Evolutionary conservation across 768 basidiomycete species (phyloP).

Genomic region (Clathrus columnatus): DNA sequence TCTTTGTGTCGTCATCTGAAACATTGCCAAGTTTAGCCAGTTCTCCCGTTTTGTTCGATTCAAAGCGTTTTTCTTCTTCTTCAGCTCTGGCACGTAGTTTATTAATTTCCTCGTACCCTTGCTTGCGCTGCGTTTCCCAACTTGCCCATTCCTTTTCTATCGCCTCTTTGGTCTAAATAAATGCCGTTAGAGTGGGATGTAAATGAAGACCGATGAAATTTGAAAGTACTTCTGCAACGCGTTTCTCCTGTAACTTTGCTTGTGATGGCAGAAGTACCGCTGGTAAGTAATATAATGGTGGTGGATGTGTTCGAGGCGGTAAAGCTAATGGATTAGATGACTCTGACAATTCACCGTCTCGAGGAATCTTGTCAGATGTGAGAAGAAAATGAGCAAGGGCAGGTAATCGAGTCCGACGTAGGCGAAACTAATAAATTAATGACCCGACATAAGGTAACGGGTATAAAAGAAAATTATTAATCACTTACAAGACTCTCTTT

Average conservation of each 20-base stretch:
- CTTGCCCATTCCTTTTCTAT: conserved; percentile 59
- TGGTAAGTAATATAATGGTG: conserved; percentile 72
- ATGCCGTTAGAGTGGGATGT: background rate
- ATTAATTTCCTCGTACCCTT: conserved; percentile 53
- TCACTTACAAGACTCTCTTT: conserved; percentile 75
- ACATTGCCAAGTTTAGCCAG: background rate
- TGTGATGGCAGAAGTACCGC: conserved; percentile 58
- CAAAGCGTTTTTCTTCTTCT: conserved; percentile 49
- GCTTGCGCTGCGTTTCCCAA: conserved; percentile 52
- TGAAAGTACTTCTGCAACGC: conserved; percentile 52
- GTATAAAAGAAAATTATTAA: background rate
- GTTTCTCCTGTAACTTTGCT: conserved; percentile 52
- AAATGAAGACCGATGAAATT: background rate
- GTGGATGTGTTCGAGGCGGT: conserved; percentile 57
- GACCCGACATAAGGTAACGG: conserved; percentile 3
- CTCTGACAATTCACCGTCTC: conserved; percentile 15
- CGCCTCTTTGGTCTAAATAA: conserved; percentile 46
- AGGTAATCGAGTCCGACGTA: conserved; percentile 63
- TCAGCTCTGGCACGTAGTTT: conserved; percentile 54
- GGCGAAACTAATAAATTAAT: conserved; percentile 48
- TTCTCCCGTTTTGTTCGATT: conserved; percentile 21
- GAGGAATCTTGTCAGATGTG: conserved; percentile 60
- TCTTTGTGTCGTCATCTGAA: background rate
- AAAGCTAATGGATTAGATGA: conserved; percentile 31
- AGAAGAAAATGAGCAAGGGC: conserved; percentile 64